These are phyloP conservation scores for Eimeria zaria DNA, from an alignment of 169 alveolate genomes.

Conservation along the genomic window DNA sequence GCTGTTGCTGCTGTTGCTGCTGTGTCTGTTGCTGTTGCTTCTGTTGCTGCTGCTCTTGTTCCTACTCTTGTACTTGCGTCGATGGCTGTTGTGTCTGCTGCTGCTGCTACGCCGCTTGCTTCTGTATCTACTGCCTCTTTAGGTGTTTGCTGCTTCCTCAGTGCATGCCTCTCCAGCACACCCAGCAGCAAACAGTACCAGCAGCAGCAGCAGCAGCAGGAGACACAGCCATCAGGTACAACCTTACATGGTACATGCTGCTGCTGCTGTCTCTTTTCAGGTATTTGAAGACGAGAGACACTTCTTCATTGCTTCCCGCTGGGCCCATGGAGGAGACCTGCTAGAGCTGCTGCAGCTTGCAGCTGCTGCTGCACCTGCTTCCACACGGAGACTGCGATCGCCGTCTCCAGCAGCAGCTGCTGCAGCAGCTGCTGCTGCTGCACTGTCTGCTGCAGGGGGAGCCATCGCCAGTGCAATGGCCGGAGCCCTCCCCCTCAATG, in stretches of 20 bases:
- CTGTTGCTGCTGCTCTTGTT: constrained; percentile 18
- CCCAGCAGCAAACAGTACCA: neutral
- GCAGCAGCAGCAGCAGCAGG: constrained; percentile 60
- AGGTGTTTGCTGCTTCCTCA: constrained; percentile 6
- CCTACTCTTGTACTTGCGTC: too few relatives aligned
- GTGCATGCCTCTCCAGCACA: neutral
- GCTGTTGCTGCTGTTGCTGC: constrained; percentile 24
- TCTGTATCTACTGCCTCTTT: neutral
- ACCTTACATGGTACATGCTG: too few relatives aligned
- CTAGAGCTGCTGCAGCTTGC: constrained; percentile 80
- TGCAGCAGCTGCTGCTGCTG: constrained; percentile 67
- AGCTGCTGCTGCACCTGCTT: constrained; percentile 16
- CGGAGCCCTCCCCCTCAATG: constrained; percentile 27
- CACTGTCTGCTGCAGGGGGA: constrained; percentile 55
- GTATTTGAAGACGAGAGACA: constrained; percentile 83
- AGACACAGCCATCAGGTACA: too few relatives aligned
- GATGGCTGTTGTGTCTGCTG: neutral
- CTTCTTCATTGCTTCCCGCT: constrained; percentile 76
- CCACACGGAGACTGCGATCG: neutral
- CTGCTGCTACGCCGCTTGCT: too few relatives aligned
- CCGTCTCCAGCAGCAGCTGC: constrained; percentile 67
- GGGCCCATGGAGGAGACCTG: constrained; percentile 86
- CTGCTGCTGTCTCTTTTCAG: constrained; percentile 75
- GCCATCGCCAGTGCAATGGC: constrained; percentile 38
- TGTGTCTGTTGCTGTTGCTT: neutral